Percentiles rank a stretch among this genome's conserved stretches.
Evolutionary conservation across 768 basidiomycete genomes (phyloP).

Genomic region (Kwoniella sp.): DNA sequence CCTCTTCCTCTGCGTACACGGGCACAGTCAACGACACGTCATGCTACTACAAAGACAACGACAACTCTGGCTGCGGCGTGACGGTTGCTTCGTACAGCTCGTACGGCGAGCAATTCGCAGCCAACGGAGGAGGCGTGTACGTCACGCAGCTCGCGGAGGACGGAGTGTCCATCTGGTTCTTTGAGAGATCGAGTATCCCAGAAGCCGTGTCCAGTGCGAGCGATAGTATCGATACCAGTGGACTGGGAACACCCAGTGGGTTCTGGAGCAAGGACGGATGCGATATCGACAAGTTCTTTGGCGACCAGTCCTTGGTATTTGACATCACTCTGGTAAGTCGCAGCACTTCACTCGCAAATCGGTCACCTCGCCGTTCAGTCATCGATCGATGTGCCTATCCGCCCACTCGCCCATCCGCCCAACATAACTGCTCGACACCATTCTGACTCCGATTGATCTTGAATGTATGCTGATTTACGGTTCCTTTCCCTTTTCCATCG

Average conservation of each 20-base stretch:
- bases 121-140: constrained; percentile 70
- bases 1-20: constrained; percentile 27
- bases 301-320: constrained; percentile 55
- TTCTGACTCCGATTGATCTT: neutral
- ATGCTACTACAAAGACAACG: constrained; percentile 60
- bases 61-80: constrained; percentile 69
- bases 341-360: constrained; percentile 30
- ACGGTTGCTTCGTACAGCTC: constrained; percentile 63
- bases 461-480: neutral
- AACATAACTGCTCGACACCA: too few relatives aligned
- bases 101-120: constrained; percentile 71
- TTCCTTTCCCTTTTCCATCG: neutral
- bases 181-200: constrained; percentile 39
- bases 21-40: constrained; percentile 56
- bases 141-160: constrained; percentile 70
- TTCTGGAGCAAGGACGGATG: constrained; percentile 57
- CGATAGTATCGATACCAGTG: constrained; percentile 9
- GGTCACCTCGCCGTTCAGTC: too few relatives aligned
- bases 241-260: neutral
- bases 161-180: constrained; percentile 66
- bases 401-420: too few relatives aligned
- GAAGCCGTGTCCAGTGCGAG: constrained; percentile 6
- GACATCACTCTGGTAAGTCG: constrained; percentile 65
- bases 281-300: constrained; percentile 56
- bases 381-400: too few relatives aligned